These are phyloP conservation scores for Garcia nutans DNA, from an alignment of 345 rosid genomes.

Conservation along the genomic window DNA sequence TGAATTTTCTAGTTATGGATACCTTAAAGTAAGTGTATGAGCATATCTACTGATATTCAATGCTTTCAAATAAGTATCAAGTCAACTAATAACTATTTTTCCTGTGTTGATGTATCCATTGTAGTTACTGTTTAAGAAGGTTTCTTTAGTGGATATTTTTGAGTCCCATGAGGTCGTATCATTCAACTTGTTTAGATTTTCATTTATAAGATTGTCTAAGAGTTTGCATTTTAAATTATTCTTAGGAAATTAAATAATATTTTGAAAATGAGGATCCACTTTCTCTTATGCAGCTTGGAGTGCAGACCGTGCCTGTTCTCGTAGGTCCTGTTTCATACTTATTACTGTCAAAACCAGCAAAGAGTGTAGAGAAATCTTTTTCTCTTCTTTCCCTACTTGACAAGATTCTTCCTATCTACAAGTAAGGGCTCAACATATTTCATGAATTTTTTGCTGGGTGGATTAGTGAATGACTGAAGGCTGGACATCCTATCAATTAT, in stretches of 20 bases:
- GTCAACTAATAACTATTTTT: neutral
- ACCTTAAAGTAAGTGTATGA: neutral
- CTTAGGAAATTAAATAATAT: no score
- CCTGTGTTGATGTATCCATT: neutral
- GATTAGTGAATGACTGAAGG: neutral
- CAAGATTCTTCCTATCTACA: constrained; percentile 84
- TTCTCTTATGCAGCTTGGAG: constrained; percentile 67
- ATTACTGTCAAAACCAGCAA: constrained; percentile 89
- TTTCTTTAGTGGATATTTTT: neutral
- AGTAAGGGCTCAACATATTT: constrained; percentile 42
- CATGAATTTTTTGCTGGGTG: neutral
- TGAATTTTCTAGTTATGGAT: neutral
- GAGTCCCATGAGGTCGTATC: neutral
- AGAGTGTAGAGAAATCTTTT: constrained; percentile 85
- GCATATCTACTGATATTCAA: neutral
- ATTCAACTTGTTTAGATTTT: neutral
- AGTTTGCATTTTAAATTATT: neutral
- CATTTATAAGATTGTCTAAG: neutral
- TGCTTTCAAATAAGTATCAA: neutral
- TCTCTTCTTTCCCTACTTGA: constrained; percentile 77
- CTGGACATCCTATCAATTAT: neutral
- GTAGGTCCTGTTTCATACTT: constrained; percentile 94
- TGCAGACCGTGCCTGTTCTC: constrained; percentile 82
- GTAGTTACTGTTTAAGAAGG: neutral
- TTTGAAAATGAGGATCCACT: neutral